Evolutionary conservation across 2,329 filamentous ascomycete genomes (phyloP).

Genomic region (Xylaria sp.): DNA sequence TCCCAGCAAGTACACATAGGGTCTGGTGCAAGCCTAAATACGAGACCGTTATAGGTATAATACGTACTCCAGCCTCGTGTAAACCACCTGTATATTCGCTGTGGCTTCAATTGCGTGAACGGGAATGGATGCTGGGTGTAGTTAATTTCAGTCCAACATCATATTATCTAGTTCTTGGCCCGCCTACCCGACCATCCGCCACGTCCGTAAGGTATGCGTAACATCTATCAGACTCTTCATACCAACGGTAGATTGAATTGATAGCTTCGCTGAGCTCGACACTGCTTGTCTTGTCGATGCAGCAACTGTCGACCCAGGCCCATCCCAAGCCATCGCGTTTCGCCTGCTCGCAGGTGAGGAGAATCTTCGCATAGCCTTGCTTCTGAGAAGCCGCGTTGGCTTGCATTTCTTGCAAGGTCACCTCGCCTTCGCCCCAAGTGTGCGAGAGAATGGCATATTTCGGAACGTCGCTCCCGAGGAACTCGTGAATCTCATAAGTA

Average conservation of each 20-base stretch:
- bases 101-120: not conserved
- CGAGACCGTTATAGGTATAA: not conserved
- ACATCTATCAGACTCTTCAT: conserved; percentile 6
- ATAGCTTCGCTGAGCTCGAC: conserved; percentile 22
- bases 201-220: conserved; percentile 17
- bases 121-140: conserved; percentile 12
- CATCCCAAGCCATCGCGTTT: conserved; percentile 2
- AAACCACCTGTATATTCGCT: conserved; percentile 9
- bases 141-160: not conserved
- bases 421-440: conserved; percentile 16
- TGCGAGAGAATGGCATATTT: conserved; percentile 20
- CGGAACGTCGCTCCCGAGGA: conserved; percentile 6
- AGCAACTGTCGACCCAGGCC: conserved; percentile 23
- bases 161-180: not conserved
- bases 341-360: conserved; percentile 14
- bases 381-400: conserved; percentile 6
- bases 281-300: conserved; percentile 23
- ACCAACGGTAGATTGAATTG: conserved; percentile 22
- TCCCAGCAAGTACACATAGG: not conserved
- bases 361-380: conserved; percentile 18
- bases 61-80: conserved; percentile 11
- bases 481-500: conserved; percentile 4
- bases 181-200: conserved; percentile 5
- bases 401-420: conserved; percentile 19
- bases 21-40: not conserved